Base-by-base conservation (phyloP, 805 yeast genomes). In the Teunomyces tritomae region DNA sequence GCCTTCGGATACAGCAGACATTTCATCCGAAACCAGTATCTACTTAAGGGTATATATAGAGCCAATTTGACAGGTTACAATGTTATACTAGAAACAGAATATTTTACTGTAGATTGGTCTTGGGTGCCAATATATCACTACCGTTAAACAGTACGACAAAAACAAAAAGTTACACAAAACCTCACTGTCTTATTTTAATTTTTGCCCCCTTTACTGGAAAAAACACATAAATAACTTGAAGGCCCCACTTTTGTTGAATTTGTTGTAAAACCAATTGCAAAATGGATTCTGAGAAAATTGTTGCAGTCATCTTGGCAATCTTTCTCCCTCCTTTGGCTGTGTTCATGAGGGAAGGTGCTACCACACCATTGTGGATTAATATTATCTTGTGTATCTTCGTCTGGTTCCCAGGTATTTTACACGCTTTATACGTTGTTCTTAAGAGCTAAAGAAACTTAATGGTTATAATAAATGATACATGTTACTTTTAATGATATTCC, bases 341-440 rank as follows among this genome's bases (percentile, higher is more conserved):
- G 53, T 85, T 81, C 67, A 67, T 85, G 76, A 79, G 76, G 53
- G 78, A 76, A 57, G 94, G 92, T 52, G 74, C 80, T 55, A 81
- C 87, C 54, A 71, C 76, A 44, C 86, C 78, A 45, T 79, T 85
- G 60, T 69, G 85, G 65, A 77, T 86, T 62, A 85, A 84, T 74
- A 61, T 83, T 55, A 64, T 84, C 50, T 76, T 83, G 57, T 82
- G 86, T 74, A 51, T 73, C 57, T 83, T 79, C 64, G 67, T 74
- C 55, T 83, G 84, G 83, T 84, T 86, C 84, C 94, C 94, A 60
- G 91, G 84, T 71, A 85, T 85, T 68, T 68, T 86, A 56, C 89
- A 85, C 63, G 92, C 92, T 46, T 65, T 84, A 55, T 86, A 82
- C 69, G 70, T 84, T 61, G 88, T 81, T 32, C 58, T 71, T 49